Base-by-base conservation (phyloP, 2,329 filamentous ascomycete genomes). In the Samsoniella hepiali region DNA sequence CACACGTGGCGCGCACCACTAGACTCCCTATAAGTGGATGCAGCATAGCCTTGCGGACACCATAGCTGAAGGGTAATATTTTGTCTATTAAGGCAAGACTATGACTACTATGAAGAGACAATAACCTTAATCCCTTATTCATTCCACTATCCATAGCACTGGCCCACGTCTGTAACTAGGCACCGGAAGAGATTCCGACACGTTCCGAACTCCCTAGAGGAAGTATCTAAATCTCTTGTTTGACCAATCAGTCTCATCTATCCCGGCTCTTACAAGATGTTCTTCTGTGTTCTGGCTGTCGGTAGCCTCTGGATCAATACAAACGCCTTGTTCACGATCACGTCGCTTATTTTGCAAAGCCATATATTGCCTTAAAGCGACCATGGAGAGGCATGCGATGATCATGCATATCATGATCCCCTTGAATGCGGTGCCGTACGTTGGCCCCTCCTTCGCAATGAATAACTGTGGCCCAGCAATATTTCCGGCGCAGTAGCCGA, bases 371-470 rank as follows among this genome's bases (percentile, higher is more conserved):
- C 58, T 36, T 3, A 61, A 36, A 15, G 27, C 42, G 40, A 63
- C 1, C 45, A 83, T 78, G 2, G 81, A 74, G 1, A 79, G 44
- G 1, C 84, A 78, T 63, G 84, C 74, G 34, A 81, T 69, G 0
- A 77, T 77, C 69, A 86, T 87, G 72, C 84, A 87, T 5, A 82
- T 82, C 57, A 88, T 77, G 67, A 87, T 84, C 1, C 83, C 83
- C 7, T 81, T 77, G 65, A 87, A 86, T 1, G 84, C 85, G 53
- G 82, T 84, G 58, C 83, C 79, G 69, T 88, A 89, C 1, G 79
- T 75, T 0, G 86, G 86, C 0, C 78, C 77, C 69, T 88, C 82
- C 58, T 73, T 74, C 32, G 77, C 73, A n/a, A 82, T 74, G 73
- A 86, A 87, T 2, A 85, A 78, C 68, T 85, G 83, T 0, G 84